Base-by-base conservation (phyloP, 2,329 filamentous ascomycete genomes). In the Cercospora citrullina region DNA sequence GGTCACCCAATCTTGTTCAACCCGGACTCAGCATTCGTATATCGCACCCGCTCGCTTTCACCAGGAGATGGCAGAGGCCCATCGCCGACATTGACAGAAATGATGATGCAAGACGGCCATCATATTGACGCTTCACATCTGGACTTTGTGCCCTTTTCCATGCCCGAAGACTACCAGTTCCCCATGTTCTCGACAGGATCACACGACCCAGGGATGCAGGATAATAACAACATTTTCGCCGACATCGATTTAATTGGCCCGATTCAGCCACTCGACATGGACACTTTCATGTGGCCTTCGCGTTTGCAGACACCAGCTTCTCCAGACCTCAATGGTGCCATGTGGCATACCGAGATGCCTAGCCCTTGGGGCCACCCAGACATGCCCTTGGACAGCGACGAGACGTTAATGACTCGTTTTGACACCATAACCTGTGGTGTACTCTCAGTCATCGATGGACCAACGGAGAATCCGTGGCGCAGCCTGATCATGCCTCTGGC, bases 401-500 rank as follows among this genome's bases (percentile, higher is more conserved):
- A 91, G 70, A 86, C 87, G 81, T 79, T 91, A 23, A 85, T 87
- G 61, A 76, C 87, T 61, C 84, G 87, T 28, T 91, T 90, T 73
- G 87, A 90, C 73, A 84, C 83, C 71, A 81, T 89, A 66, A 91
- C 89, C 0, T 91, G 89, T 75, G 89, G 89, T 3, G 90, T 92
- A 60, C 80, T 91, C 21, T 91, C 89, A 0, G 84, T 91, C 62
- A 91, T 91, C 74, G 89, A 91, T 76, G 89, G 89, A 0, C 83
- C 85, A 6, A 86, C 83, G 1, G 90, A 91, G 72, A 92, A 91
- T 74, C 89, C 89, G 2, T 92, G 90, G 90, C 84, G 89, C 30
- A 91, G 86, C 5, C 80, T 90, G 57, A 82, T 92, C n/a, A 90
- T 89, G 88, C 89, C 90, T 1, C 78, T 92, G 59, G 87, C 89